Conservation (phyloP, 345 rosid genomes). For the Draba incana region DNA sequence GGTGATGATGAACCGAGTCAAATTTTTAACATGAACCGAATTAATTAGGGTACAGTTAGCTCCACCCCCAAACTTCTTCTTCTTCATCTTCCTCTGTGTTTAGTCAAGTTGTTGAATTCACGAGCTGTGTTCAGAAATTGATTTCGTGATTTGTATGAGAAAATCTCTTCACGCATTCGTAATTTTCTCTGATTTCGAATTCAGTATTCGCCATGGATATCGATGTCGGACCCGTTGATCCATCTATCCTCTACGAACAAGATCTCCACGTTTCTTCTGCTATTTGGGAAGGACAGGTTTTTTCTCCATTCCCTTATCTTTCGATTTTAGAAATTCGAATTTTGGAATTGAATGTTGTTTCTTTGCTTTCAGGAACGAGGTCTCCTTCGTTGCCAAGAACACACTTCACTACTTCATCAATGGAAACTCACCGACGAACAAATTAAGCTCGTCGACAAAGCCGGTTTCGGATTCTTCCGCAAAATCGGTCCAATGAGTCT, state of each 20-base stretch:
- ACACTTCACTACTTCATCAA: constrained; percentile 66
- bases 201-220: constrained; percentile 35
- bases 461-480: constrained; percentile 68
- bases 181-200: no score
- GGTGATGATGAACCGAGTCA: no score
- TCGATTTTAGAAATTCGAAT: neutral
- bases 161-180: no score
- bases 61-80: no score
- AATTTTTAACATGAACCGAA: no score
- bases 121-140: no score
- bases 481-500: constrained; percentile 69
- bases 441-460: constrained; percentile 63
- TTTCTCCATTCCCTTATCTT: neutral
- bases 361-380: constrained; percentile 59
- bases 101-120: no score
- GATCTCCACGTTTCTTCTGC: constrained; percentile 48
- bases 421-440: constrained; percentile 65
- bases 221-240: constrained; percentile 47
- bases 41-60: no score
- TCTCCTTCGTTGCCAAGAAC: constrained; percentile 78
- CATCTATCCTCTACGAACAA: constrained; percentile 42
- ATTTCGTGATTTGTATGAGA: no score
- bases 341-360: neutral
- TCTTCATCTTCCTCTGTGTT: no score
- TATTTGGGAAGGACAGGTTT: constrained; percentile 48